Percentiles rank a stretch among this genome's conserved stretches.
Evolutionary conservation across 2,329 filamentous ascomycete species (phyloP).

Genomic region (Tolypocladium endophyticum): DNA sequence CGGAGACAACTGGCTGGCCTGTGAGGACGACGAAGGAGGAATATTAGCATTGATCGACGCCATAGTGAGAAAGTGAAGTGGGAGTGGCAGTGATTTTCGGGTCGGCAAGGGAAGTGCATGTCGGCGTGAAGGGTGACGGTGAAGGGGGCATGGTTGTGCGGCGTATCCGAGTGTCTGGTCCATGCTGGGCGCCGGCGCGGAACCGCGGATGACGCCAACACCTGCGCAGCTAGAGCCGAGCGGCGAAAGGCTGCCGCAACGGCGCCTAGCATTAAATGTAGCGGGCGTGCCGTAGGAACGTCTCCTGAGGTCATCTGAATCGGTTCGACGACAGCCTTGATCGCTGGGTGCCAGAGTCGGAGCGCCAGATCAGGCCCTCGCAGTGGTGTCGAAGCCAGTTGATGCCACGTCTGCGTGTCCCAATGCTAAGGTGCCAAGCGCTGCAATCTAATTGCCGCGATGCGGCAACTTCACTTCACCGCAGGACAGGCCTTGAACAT

Average conservation of each 20-base stretch:
- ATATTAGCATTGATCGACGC: not conserved
- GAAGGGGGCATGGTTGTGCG: not conserved
- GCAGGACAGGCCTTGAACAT: not conserved
- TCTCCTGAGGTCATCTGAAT: not conserved
- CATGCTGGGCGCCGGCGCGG: not conserved
- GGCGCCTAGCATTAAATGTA: not conserved
- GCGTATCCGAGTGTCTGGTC: not conserved
- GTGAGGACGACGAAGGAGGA: not conserved
- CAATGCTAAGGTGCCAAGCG: not conserved
- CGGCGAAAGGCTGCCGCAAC: not conserved
- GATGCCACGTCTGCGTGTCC: not conserved
- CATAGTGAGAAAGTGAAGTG: not conserved
- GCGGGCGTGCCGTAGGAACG: not conserved
- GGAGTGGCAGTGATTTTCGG: not conserved
- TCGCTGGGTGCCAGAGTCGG: not conserved
- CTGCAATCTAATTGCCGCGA: slow-evolving; percentile 1
- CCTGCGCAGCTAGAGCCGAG: not conserved
- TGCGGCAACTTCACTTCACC: slow-evolving; percentile 5
- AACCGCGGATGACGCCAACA: not conserved
- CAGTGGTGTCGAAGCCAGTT: not conserved
- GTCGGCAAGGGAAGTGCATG: not conserved
- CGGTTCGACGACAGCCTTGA: not conserved
- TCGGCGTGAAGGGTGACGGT: not conserved
- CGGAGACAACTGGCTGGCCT: not conserved
- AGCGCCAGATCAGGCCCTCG: not conserved